A percentile compares a stretch with the other conserved stretches of the same genome.
Conservation (phyloP, 768 basidiomycete genomes). For the Pleurotus tuoliensis region DNA sequence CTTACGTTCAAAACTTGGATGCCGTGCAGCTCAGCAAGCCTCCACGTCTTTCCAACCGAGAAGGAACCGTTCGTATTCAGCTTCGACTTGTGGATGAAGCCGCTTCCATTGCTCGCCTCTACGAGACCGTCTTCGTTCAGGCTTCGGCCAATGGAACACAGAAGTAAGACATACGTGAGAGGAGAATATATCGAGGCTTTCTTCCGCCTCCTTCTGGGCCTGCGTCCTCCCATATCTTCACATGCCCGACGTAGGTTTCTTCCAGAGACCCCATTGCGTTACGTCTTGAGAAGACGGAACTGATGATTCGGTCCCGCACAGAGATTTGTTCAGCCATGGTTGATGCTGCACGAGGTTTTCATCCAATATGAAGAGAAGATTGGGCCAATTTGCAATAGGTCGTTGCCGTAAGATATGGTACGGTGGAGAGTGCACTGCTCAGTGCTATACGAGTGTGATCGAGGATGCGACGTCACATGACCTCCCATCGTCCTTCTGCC, state of each 20-base stretch:
- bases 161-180: constrained; percentile 68
- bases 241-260: constrained; percentile 81
- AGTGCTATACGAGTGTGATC: too few relatives aligned
- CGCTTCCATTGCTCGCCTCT: constrained; percentile 61
- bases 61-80: constrained; percentile 91
- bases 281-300: constrained; percentile 77
- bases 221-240: constrained; percentile 93
- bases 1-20: constrained; percentile 76
- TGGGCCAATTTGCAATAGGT: too few relatives aligned
- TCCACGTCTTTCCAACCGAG: constrained; percentile 98
- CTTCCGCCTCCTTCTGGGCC: constrained; percentile 59
- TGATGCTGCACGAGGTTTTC: too few relatives aligned
- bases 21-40: constrained; percentile 72
- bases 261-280: constrained; percentile 60
- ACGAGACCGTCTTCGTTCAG: constrained; percentile 10
- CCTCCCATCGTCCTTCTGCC: too few relatives aligned
- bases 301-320: constrained; percentile 63
- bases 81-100: constrained; percentile 94
- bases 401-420: too few relatives aligned
- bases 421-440: too few relatives aligned
- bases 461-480: too few relatives aligned
- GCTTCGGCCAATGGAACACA: not conserved
- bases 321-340: constrained; percentile 38
- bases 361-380: too few relatives aligned
- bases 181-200: constrained; percentile 88